Conservation (phyloP, 169 alveolate species). For the Plasmodium falciparum region DNA sequence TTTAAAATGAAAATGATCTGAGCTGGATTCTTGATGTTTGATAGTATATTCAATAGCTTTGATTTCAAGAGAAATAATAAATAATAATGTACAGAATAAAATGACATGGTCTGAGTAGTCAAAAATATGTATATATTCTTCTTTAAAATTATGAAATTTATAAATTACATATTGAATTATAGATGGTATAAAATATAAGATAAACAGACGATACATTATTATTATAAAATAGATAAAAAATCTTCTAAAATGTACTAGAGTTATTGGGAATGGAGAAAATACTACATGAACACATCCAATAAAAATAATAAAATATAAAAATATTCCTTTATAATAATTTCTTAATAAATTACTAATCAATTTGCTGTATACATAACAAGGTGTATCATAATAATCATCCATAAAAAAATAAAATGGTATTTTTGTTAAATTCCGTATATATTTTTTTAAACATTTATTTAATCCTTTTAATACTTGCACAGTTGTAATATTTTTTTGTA, state of each 20-base stretch:
- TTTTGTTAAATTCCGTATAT: slow-evolving; percentile 63
- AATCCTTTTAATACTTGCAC: slow-evolving; percentile 41
- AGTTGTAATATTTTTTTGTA: slow-evolving; percentile 48
- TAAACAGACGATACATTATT: slow-evolving; percentile 72
- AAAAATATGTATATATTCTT: slow-evolving; percentile 71
- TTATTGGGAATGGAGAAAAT: slow-evolving; percentile 76
- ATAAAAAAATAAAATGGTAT: slow-evolving; percentile 60
- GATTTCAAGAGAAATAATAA: slow-evolving; percentile 56
- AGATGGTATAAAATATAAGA: slow-evolving; percentile 74
- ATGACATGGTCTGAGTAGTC: slow-evolving; percentile 77
- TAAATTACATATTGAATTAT: slow-evolving; percentile 73
- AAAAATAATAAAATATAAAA: slow-evolving; percentile 55
- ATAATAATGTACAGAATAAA: slow-evolving; percentile 67
- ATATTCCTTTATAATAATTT: slow-evolving; percentile 72
- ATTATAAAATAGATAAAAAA: slow-evolving; percentile 72
- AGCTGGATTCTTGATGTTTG: slow-evolving; percentile 53
- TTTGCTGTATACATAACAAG: slow-evolving; percentile 71
- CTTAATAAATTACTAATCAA: slow-evolving; percentile 54
- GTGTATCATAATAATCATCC: slow-evolving; percentile 59
- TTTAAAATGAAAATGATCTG: slow-evolving; percentile 68
- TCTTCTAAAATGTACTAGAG: slow-evolving; percentile 74
- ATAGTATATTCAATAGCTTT: slow-evolving; percentile 74
- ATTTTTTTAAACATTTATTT: slow-evolving; percentile 55
- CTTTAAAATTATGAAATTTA: slow-evolving; percentile 61
- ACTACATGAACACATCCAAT: slow-evolving; percentile 75